Conservation (phyloP, 805 yeast species). For the Myxozyma kluyveri region DNA sequence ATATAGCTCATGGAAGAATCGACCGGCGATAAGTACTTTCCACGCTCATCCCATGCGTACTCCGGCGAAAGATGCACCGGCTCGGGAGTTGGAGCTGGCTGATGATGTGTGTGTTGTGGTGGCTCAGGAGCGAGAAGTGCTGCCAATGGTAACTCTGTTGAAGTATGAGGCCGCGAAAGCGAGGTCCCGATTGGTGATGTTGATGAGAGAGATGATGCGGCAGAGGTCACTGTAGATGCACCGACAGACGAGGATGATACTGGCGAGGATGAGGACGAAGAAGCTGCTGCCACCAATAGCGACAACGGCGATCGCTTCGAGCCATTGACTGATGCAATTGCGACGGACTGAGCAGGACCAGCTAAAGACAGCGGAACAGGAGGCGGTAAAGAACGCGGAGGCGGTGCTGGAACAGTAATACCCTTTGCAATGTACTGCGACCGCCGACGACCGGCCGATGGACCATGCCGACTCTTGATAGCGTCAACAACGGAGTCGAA, state of each 20-base stretch:
- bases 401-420: background rate
- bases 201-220: background rate
- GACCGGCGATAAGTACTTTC: background rate
- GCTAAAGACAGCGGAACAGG: background rate
- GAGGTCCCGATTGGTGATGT: background rate
- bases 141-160: too few species aligned
- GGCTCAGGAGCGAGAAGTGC: too few species aligned
- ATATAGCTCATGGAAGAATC: conserved; percentile 4
- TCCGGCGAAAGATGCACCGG: too few species aligned
- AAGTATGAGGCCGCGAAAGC: background rate
- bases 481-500: conserved; percentile 11
- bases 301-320: background rate
- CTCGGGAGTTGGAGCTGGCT: too few species aligned
- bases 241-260: background rate
- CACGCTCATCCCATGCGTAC: conserved; percentile 1
- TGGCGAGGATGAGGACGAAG: background rate
- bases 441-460: conserved; percentile 14
- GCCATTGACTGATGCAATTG: background rate
- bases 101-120: too few species aligned
- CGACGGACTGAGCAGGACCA: background rate
- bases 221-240: background rate
- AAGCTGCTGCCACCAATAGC: conserved; percentile 12
- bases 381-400: background rate
- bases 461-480: conserved; percentile 6
- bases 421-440: conserved; percentile 2